These are phyloP conservation scores for Perkinsus marinus DNA, from an alignment of 169 alveolate genomes.

Conservation along the genomic window DNA sequence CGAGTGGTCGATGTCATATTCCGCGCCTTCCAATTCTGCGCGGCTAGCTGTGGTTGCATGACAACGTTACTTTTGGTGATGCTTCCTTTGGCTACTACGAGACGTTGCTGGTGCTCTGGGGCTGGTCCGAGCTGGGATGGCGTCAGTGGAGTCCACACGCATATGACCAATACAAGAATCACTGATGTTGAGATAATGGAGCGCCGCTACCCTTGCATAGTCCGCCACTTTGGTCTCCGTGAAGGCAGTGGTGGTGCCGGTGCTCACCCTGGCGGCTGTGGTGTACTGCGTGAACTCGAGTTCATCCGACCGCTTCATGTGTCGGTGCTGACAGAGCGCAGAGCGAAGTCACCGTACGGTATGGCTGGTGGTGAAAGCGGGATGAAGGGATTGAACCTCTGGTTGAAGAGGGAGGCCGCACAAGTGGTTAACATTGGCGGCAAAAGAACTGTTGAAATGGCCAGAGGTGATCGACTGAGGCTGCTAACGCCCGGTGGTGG, in stretches of 20 bases:
- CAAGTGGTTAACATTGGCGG: slow-evolving; percentile 37
- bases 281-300: slow-evolving; percentile 46
- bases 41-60: slow-evolving; percentile 66
- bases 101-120: slow-evolving; percentile 69
- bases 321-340: slow-evolving; percentile 47
- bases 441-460: slow-evolving; percentile 30
- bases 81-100: slow-evolving; percentile 47
- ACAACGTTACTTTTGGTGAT: slow-evolving; percentile 61
- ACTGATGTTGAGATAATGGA: slow-evolving; percentile 65
- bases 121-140: slow-evolving; percentile 66
- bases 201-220: slow-evolving; percentile 52
- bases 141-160: slow-evolving; percentile 53
- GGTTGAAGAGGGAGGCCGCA: slow-evolving; percentile 21
- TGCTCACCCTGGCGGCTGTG: slow-evolving; percentile 54
- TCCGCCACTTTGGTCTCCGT: slow-evolving; percentile 41
- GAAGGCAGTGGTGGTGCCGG: slow-evolving; percentile 60
- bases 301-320: slow-evolving; percentile 39
- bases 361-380: slow-evolving; percentile 56
- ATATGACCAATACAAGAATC: slow-evolving; percentile 71
- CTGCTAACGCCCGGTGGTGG: slow-evolving; percentile 71
- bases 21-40: slow-evolving; percentile 48
- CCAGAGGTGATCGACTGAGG: slow-evolving; percentile 30
- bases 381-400: slow-evolving; percentile 42
- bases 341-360: slow-evolving; percentile 58
- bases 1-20: slow-evolving; percentile 57